Conservation (phyloP, 78 protist species). For the Guillardia theta region DNA sequence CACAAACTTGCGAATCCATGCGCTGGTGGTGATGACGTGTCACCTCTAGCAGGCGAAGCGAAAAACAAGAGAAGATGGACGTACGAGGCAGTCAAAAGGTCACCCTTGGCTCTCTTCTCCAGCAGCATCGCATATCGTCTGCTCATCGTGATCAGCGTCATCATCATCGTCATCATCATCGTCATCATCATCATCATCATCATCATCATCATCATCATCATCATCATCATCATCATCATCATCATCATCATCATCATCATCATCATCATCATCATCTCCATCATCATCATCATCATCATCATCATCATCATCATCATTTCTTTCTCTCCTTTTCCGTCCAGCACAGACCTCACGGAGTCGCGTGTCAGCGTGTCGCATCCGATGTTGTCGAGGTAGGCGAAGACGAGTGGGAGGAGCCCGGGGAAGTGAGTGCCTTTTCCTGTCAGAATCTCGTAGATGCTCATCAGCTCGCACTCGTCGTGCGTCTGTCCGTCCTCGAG, state of each 20-base stretch:
- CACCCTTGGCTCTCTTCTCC: conserved; percentile 56
- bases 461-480: conserved; percentile 33
- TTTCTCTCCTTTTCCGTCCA: no score
- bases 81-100: conserved; percentile 53
- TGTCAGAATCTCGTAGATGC: conserved; percentile 52
- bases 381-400: conserved; percentile 19
- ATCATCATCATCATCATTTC: no score
- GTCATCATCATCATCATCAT: neutral
- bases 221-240: no score
- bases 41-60: neutral
- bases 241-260: no score
- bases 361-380: neutral
- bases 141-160: no score
- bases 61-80: neutral
- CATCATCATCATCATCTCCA: no score
- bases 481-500: neutral
- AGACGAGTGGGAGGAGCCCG: conserved; percentile 29
- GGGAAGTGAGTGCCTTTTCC: neutral
- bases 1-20: conserved; percentile 67
- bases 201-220: neutral
- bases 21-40: neutral
- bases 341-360: no score
- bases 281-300: no score
- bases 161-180: conserved; percentile 21
- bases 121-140: neutral